Evolutionary conservation across 495 filamentous ascomycete species (phyloP), one percentile per base, ranked within the genome.

Genomic region (Darksidea phi): DNA sequence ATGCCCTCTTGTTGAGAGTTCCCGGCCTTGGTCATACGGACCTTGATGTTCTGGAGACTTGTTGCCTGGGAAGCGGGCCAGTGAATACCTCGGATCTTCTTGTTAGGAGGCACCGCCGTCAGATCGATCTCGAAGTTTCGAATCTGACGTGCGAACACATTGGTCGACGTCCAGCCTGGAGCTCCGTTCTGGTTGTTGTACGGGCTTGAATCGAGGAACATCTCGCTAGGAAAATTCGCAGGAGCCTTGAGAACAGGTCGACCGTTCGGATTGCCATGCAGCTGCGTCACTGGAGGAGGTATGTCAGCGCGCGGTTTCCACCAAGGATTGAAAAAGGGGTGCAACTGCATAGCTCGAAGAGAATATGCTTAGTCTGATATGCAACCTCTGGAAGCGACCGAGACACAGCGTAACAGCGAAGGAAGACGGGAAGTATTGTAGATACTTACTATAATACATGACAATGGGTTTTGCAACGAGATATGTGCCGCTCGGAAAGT

Each of bases 61-160:
- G 76, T 76, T 4, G 74, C 76, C 63, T 80, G 77, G 6, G 67
- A 72, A 15, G 77, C 73, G 48, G 77, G 77, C 75, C 75, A 78
- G 50, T 78, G 75, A 18, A 79, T 71, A 47, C 73, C 70, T n/a
- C 46, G 45, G 0, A 59, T 49, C 13, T 34, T 43, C 13, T 12
- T 51, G 0, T 13, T 48, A 42, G 52, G 13, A 0, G 73, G 65
- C 8, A 75, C 52, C 7, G 57, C 42, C 10, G 66, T 74, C 50
- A 77, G 32, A 46, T 78, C 77, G 23, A 78, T 62, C 2, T 72
- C 55, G 10, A 79, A 71, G 49, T 79, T 77, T 0, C 77, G 75
- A 38, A 78, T 71, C 53, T 77, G 74, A 0, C 77, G 75, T 28
- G 64, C 72, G 68, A 79, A 79, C 13, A 77, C 67, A 64, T 72